Conservation (phyloP, 805 yeast species). For the Babjeviella inositovora region DNA sequence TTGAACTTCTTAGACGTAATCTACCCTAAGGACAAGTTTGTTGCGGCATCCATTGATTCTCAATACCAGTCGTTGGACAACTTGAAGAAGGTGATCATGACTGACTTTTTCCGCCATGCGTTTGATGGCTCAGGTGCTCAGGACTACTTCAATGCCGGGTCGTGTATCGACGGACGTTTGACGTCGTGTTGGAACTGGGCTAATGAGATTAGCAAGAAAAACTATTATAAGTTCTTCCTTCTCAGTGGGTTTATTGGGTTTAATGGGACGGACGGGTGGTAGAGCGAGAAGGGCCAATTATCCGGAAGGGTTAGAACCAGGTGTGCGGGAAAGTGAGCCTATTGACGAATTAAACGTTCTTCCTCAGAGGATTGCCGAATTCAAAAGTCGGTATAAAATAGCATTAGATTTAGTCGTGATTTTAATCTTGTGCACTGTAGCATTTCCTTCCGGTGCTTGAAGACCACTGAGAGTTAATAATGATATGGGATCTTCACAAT, state of each 20-base stretch:
- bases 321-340: no score
- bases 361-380: no score
- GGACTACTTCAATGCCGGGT: constrained; percentile 71
- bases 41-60: constrained; percentile 30
- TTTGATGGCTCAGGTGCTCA: constrained; percentile 78
- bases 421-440: no score
- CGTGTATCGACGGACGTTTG: constrained; percentile 70
- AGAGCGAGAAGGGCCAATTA: no score
- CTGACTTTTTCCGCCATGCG: constrained; percentile 40
- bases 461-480: no score
- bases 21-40: constrained; percentile 28
- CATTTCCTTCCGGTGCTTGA: no score
- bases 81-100: constrained; percentile 27
- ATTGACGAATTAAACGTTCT: no score
- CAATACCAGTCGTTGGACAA: constrained; percentile 42
- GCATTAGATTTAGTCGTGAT: no score
- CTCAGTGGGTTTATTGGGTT: constrained; percentile 62
- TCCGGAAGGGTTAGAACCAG: no score
- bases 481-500: no score
- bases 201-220: constrained; percentile 49
- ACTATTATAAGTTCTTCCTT: constrained; percentile 46
- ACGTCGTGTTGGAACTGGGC: constrained; percentile 81
- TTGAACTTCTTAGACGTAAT: constrained; percentile 34
- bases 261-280: constrained; percentile 56
- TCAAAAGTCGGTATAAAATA: no score